Percentiles rank a stretch among this genome's conserved stretches.
Evolutionary conservation across 164 flowering plant species (phyloP).

Genomic region (Brasenia schreberi): DNA sequence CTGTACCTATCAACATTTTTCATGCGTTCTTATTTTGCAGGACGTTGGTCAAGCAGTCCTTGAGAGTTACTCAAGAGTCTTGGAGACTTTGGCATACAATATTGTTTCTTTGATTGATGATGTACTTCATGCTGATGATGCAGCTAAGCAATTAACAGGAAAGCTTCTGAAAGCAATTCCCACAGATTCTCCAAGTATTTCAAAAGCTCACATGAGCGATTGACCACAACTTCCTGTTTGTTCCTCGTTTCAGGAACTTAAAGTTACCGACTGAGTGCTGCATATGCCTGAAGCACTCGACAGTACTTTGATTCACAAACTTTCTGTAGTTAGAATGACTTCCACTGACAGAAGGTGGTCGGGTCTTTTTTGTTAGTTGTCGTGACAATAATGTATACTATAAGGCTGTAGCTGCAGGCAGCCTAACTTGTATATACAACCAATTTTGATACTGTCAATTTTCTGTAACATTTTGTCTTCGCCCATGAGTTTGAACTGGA

Average conservation of each 20-base stretch:
- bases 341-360: not conserved
- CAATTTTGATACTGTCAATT: no score
- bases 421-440: no score
- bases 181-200: not conserved
- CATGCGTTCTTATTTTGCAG: conserved; percentile 26
- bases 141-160: not conserved
- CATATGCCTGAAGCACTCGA: not conserved
- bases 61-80: conserved; percentile 95
- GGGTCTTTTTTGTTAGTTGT: no score
- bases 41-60: conserved; percentile 87
- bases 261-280: not conserved
- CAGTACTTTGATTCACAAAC: not conserved
- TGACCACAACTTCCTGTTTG: not conserved
- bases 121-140: conserved; percentile 47
- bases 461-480: no score
- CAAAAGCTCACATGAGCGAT: not conserved
- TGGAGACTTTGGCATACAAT: conserved; percentile 91
- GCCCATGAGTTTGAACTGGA: no score
- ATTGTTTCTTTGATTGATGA: conserved; percentile 88
- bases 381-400: no score
- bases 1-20: no score
- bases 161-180: not conserved
- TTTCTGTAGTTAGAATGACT: not conserved
- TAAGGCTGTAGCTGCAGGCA: no score
- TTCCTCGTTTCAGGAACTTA: not conserved